A percentile compares a stretch with the other conserved stretches of the same genome.
Conservation (phyloP, 352 stramenopile genomes). For the Thalassiosira allenii region DNA sequence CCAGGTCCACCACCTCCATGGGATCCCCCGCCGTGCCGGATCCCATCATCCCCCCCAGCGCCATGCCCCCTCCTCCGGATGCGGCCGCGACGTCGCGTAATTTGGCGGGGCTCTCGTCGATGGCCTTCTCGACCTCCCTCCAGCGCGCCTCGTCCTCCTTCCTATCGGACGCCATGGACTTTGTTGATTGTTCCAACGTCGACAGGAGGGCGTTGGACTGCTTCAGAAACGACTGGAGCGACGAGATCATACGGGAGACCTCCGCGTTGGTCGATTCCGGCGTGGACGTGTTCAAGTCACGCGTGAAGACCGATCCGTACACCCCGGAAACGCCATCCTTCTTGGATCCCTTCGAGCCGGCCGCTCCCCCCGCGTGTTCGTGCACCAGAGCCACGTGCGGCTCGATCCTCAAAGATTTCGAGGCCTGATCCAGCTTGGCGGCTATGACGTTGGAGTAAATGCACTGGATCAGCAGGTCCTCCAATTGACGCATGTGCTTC, state of each 20-base stretch:
- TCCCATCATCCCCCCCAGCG: neutral
- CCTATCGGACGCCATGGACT: neutral
- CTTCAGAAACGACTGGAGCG: constrained; percentile 25
- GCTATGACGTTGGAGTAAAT: constrained; percentile 51
- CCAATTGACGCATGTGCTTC: constrained; percentile 36
- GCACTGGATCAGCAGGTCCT: constrained; percentile 57
- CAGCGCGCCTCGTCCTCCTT: constrained; percentile 36
- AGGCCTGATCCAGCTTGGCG: constrained; percentile 44
- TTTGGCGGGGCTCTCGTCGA: constrained; percentile 1
- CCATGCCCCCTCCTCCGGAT: neutral
- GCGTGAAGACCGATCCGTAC: constrained; percentile 16
- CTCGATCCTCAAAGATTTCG: constrained; percentile 29
- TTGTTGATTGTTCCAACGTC: constrained; percentile 23
- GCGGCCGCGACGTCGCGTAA: neutral
- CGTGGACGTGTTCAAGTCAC: constrained; percentile 19
- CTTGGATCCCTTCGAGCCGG: neutral
- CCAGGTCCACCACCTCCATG: constrained; percentile 13
- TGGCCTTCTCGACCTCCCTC: constrained; percentile 24
- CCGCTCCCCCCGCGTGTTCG: neutral
- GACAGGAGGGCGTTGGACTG: constrained; percentile 11
- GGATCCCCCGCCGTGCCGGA: constrained; percentile 3
- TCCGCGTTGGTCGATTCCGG: constrained; percentile 4
- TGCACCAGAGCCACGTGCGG: constrained; percentile 9
- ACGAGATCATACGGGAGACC: constrained; percentile 20
- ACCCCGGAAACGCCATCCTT: neutral